Evolutionary conservation across 768 basidiomycete genomes (phyloP), one percentile per base, ranked within the genome.

Genomic region (Pleurotus citrinopileatus): DNA sequence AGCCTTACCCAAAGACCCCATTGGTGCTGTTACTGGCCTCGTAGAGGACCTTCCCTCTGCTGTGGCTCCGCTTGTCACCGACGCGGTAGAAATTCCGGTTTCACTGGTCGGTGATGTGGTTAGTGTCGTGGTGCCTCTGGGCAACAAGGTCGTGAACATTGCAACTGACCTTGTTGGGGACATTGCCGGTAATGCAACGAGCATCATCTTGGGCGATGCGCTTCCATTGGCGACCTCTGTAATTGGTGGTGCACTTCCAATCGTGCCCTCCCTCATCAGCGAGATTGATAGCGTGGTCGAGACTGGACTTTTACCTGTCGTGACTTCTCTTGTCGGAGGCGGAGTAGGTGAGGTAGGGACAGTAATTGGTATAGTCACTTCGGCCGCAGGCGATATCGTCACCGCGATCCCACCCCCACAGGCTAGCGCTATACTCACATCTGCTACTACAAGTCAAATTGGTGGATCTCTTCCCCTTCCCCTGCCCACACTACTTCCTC

Each of bases 1-100:
- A 19, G 26, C 54, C 27, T 52, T 55, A 46, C 45, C 60, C 28
- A n/a, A 53, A 38, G 58, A 52, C 45, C 47, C 52, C 32, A 34
- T 58, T 20, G 60, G 54, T 34, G 42, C 54, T 27, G 42, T 44
- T 20, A 55, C 57, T 13, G 48, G 29, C 28, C 23, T 55, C 4
- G 53, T 48, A 4, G 36, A 17, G 3, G 52, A 43, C n/a, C 19
- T 43, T 12, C 34, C 26, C 20, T 19, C 26, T 10, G 22, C 42
- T 42, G 38, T 20, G 20, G 17, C 38, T 34, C 26, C 52, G 25
- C 54, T 26, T 42, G 56, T 13, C 25, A 40, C 53, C n/a, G 34
- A 55, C 45, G 42, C 43, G n/a, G 23, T 55, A 26, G 32, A 22
- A 15, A 36, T 19, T 19, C 38, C 38, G 13, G 38, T 40, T 3